Conservation (phyloP, 108 stramenopile genomes). For the Fragilaria crotonensis region DNA sequence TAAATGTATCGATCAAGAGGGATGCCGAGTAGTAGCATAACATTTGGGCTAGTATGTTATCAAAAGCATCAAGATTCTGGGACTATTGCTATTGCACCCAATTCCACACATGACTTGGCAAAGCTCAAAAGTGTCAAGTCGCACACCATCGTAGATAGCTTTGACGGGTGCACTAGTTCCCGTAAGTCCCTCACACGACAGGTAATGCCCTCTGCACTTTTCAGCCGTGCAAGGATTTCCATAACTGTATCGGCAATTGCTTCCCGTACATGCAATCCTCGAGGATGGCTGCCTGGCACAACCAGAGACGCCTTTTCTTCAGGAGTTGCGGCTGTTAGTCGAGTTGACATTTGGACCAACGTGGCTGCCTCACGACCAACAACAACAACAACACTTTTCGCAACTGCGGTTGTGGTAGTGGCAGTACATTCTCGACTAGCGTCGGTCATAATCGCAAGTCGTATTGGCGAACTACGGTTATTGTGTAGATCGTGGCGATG, state of each 20-base stretch:
- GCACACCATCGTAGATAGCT: constrained; percentile 21
- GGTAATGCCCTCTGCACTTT: constrained; percentile 6
- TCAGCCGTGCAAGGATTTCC: constrained; percentile 15
- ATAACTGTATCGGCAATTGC: constrained; percentile 37
- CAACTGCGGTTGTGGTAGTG: constrained; percentile 4
- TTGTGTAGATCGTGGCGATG: constrained; percentile 31
- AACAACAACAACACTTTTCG: not conserved
- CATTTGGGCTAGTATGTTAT: too few species aligned
- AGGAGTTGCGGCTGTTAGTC: constrained; percentile 47
- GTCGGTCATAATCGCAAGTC: constrained; percentile 13
- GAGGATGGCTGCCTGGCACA: constrained; percentile 15
- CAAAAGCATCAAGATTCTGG: too few species aligned
- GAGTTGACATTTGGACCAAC: constrained; percentile 18
- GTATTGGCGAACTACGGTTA: constrained; percentile 11
- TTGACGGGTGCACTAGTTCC: not conserved
- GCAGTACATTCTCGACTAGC: not conserved
- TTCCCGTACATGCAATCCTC: constrained; percentile 47
- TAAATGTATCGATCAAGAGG: constrained; percentile 60
- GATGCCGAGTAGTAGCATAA: too few species aligned
- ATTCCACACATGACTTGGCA: constrained; percentile 64
- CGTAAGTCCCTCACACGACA: constrained; percentile 21
- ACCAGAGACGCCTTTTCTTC: constrained; percentile 38
- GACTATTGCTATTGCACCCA: constrained; percentile 63
- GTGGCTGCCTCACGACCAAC: constrained; percentile 46
- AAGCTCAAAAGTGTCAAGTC: constrained; percentile 61